Conservation (phyloP, 2,329 filamentous ascomycete genomes). For the Arachnomyces sp. region DNA sequence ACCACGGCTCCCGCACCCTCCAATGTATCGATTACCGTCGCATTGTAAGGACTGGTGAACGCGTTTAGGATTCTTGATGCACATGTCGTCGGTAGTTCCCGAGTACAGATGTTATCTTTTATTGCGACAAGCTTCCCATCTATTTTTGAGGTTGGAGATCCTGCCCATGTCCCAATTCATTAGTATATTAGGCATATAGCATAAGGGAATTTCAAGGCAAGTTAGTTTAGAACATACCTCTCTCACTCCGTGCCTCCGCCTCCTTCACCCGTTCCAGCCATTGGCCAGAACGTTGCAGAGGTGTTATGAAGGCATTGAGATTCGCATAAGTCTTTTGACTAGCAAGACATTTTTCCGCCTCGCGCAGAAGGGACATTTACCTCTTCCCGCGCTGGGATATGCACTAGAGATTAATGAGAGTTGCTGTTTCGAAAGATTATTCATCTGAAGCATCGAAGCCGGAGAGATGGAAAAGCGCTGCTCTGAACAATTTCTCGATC, state of each 20-base stretch:
- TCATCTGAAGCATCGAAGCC: too few relatives aligned
- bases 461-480: too few relatives aligned
- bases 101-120: conserved; percentile 71
- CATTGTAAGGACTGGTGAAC: conserved; percentile 70
- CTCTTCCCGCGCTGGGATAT: conserved; percentile 1
- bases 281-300: conserved; percentile 24
- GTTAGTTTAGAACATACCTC: conserved; percentile 20
- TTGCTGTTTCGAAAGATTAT: too few relatives aligned
- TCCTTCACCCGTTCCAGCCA: conserved; percentile 31
- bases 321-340: conserved; percentile 29
- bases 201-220: neutral
- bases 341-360: conserved; percentile 37
- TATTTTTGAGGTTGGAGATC: conserved; percentile 27
- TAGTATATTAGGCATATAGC: conserved; percentile 5
- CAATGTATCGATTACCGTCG: conserved; percentile 68
- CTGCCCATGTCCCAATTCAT: conserved; percentile 14
- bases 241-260: conserved; percentile 28
- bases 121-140: conserved; percentile 51
- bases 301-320: conserved; percentile 37
- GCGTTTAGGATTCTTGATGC: conserved; percentile 65
- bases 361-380: conserved; percentile 39
- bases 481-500: too few relatives aligned
- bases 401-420: too few relatives aligned
- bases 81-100: conserved; percentile 67
- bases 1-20: conserved; percentile 55